Base-by-base conservation (phyloP, 116 monocot species). In the Cymodocea nodosa region DNA sequence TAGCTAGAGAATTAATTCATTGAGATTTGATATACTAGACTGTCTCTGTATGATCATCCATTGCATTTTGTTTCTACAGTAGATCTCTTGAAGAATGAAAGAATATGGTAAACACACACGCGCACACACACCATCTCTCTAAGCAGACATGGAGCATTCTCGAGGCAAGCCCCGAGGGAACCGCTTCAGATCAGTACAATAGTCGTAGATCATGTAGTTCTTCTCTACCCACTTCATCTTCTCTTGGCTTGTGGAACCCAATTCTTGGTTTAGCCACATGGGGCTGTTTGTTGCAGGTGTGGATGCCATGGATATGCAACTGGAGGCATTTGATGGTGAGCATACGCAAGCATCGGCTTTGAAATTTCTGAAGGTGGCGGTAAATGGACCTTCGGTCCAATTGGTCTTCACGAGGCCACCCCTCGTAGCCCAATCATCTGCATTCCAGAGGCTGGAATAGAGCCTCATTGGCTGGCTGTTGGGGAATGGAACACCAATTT, bases 341-440 rank as follows among this genome's bases (percentile, higher is more conserved):
- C 39, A 50, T 8, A 37, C 40, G 25, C 70, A 70, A 15, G 59
- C 59, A 8, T 70, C 79, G 18, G 80, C 64, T 51, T 79, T 71
- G 79, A 84, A 89, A 53, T 76, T 71, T 1, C 70, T 53, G 79
- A 84, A 88, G 13, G 76, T 36, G 15, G 88, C 88, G 0, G 79
- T 54, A 70, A 88, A 88, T 3, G 88, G 88, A 12, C 81, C 88
- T 48, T 84, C 84, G 70, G 69, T 52, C 88, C 88, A 88, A 71
- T 88, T 75, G 4, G 88, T 88, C 74, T 88, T 84, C 59, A 84
- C 84, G 15, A 79, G 67, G 2, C 88, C 88, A 2, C 88, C 88
- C 35, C 81, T 72, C 15, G 87, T 88, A 0, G 87, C 87, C 87
- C 87, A 88, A 57, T 88, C 87, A 48, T 84, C 84, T 50, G 79